Evolutionary conservation across 306 rosid genomes (phyloP).

Genomic region (Vigna angularis): DNA sequence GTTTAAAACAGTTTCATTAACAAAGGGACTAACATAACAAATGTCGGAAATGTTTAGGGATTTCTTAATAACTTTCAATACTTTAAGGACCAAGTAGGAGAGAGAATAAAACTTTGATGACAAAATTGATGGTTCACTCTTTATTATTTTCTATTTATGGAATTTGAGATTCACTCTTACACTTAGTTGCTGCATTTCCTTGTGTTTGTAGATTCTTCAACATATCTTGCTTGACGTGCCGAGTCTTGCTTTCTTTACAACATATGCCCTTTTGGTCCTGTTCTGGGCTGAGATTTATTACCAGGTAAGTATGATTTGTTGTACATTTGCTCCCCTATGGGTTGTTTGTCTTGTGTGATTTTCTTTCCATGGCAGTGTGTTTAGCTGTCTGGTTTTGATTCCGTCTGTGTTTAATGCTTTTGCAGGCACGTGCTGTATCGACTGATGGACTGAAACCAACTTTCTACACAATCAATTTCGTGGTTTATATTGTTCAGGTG

Average conservation of each 20-base stretch:
- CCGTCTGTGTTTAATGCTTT: constrained; percentile 37
- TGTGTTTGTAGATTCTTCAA: constrained; percentile 63
- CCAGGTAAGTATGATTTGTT: constrained; percentile 66
- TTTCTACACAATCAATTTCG: constrained; percentile 72
- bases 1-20: too few relatives aligned
- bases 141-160: not conserved
- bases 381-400: constrained; percentile 14
- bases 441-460: constrained; percentile 94
- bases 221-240: constrained; percentile 92
- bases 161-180: constrained; percentile 6
- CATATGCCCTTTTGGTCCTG: constrained; percentile 86
- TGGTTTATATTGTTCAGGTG: constrained; percentile 92
- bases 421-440: constrained; percentile 93
- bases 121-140: too few relatives aligned
- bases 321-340: not conserved
- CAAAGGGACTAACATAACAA: not conserved
- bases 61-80: too few relatives aligned
- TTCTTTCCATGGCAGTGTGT: not conserved
- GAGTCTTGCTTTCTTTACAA: constrained; percentile 93
- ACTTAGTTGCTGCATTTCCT: constrained; percentile 11
- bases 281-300: constrained; percentile 99
- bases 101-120: not conserved
- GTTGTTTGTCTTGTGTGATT: constrained; percentile 27
- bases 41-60: not conserved
- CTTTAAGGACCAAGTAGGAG: not conserved